phyloP scores from a whole-genome alignment of 345 rosid species.

The Conringia planisiliqua region DNA sequence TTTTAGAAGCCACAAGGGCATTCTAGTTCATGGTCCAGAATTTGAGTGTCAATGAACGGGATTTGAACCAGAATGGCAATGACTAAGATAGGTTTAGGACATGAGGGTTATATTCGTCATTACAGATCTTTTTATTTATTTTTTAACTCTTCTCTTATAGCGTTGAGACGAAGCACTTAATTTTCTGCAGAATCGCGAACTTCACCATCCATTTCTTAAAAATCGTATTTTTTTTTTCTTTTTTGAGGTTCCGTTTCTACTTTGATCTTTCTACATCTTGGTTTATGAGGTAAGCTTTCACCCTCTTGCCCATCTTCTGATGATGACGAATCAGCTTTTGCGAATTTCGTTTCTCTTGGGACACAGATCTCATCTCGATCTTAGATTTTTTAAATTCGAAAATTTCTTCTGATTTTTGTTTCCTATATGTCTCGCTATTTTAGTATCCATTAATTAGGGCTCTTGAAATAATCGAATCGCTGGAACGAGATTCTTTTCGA shows the following conservation, averaged over 20 bases:
- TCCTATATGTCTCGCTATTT: background rate
- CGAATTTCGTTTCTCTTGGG: background rate
- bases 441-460: background rate
- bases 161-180: constrained; percentile 3
- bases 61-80: background rate
- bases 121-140: background rate
- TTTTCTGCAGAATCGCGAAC: background rate
- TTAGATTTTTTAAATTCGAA: background rate
- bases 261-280: constrained; percentile 29
- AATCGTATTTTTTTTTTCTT: background rate
- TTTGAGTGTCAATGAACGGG: background rate
- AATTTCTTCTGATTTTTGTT: background rate
- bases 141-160: background rate
- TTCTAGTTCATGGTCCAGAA: too few species aligned
- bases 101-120: constrained; percentile 15
- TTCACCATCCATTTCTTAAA: background rate
- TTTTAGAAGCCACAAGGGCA: too few species aligned
- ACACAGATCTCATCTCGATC: constrained; percentile 8
- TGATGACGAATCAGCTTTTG: background rate
- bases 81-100: background rate
- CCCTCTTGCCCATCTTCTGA: background rate
- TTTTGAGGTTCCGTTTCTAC: constrained; percentile 12
- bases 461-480: background rate
- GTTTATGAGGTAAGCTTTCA: constrained; percentile 44
- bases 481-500: background rate